These are phyloP conservation scores for Mediolabrus comicus DNA, from an alignment of 108 stramenopile genomes.

Conservation along the genomic window DNA sequence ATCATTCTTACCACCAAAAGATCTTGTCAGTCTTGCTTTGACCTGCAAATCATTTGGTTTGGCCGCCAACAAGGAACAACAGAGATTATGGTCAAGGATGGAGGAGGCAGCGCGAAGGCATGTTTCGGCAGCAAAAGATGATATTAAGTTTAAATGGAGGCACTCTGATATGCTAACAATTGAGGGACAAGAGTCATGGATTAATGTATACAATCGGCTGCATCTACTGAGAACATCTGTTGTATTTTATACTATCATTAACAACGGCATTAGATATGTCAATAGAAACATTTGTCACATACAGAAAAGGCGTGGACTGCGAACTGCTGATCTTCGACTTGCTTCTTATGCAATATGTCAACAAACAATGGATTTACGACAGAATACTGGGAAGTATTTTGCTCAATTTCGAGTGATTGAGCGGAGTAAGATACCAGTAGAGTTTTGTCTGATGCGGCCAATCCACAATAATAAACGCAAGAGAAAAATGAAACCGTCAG, in stretches of 20 bases:
- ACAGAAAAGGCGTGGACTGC: background rate
- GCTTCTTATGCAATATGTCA: slow-evolving; percentile 4
- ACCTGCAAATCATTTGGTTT: background rate
- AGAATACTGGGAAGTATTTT: background rate
- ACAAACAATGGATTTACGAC: background rate
- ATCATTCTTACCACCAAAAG: background rate
- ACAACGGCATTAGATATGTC: background rate
- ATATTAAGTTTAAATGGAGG: background rate
- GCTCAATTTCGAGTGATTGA: background rate
- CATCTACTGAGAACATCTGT: background rate
- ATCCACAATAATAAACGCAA: background rate
- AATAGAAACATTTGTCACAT: slow-evolving; percentile 1
- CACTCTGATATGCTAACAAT: slow-evolving; percentile 2
- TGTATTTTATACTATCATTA: background rate
- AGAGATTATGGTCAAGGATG: background rate
- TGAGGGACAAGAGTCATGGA: slow-evolving; percentile 8
- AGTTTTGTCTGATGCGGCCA: slow-evolving; percentile 3
- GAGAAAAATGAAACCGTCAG: slow-evolving; percentile 1
- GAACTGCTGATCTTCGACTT: background rate
- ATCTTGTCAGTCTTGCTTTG: slow-evolving; percentile 5
- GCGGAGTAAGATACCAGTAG: background rate
- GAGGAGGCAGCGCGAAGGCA: slow-evolving; percentile 3
- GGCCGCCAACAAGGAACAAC: background rate
- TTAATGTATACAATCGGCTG: slow-evolving; percentile 1
- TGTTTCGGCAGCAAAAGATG: slow-evolving; percentile 2